Evolutionary conservation across 768 basidiomycete species (phyloP).

Genomic region (Podaxis rugospora): DNA sequence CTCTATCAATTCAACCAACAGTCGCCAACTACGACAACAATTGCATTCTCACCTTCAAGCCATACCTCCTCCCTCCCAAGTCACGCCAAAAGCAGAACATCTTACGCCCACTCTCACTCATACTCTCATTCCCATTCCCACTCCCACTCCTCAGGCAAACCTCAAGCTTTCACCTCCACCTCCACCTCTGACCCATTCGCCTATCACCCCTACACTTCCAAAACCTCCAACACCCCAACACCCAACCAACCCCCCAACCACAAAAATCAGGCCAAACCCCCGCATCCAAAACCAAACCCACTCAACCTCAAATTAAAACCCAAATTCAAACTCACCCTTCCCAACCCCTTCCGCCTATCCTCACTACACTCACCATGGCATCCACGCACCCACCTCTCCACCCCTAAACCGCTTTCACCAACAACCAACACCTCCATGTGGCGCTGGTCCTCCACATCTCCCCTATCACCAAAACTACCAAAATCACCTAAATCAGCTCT

Average conservation of each 20-base stretch:
- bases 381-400: not conserved
- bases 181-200: not conserved
- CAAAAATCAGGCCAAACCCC: not conserved
- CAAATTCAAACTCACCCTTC: constrained; percentile 9
- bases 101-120: not conserved
- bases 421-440: not conserved
- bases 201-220: not conserved
- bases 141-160: not conserved
- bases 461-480: not conserved
- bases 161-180: not conserved
- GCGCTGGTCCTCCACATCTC: not conserved
- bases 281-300: not conserved
- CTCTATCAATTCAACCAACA: not conserved
- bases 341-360: not conserved
- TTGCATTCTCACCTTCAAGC: not conserved
- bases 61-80: constrained; percentile 3
- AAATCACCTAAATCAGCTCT: not conserved
- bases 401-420: not conserved
- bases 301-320: not conserved
- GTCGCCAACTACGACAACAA: not conserved
- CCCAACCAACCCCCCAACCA: not conserved
- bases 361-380: not conserved
- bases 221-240: not conserved
- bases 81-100: not conserved
- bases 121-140: not conserved